Base-by-base conservation (phyloP, 2,329 filamentous ascomycete species). In the Dichotomopilus funicola region DNA sequence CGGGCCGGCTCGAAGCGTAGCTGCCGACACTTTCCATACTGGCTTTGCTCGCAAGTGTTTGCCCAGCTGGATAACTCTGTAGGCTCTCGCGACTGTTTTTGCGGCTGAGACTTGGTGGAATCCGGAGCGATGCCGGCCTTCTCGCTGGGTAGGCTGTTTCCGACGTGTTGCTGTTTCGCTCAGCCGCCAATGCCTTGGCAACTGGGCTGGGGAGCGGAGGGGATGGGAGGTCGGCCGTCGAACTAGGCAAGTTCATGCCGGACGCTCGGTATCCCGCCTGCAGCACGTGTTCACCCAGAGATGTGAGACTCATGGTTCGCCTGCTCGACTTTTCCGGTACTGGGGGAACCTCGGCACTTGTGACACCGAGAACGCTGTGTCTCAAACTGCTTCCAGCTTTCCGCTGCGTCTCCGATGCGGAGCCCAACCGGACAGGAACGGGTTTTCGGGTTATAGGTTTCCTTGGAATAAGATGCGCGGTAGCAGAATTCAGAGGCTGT, bases 81-180 rank as follows among this genome's bases (percentile, higher is more conserved):
- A 67, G 55, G 40, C 61, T 64, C 42, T 71, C 70, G 9, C 65
- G 67, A 54, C 71, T 71, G 36, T 60, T 55, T 38, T 65, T 65
- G 5, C 62, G 67, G 35, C 35, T 67, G 54, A 50, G 61, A 57
- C 55, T 65, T 51, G 69, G 66, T 10, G 67, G 68, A 3, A 69
- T 73, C 47, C 67, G 65, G 10, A 69, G 62, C 11, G 67, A 62
- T 7, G 66, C 60, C 6, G 68, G 66, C 35, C 69, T 72, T 33
- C 72, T 69, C 4, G 68, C 68, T 66, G 77, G 71, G 61, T 72
- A 76, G 34, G 76, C 68, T 0, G 75, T 73, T 0, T 73, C 72
- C 3, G 72, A 68, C 0, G 71, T 70, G 52, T 63, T 72, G 8
- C 67, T 62, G 54, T 66, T 69, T 42, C 64, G 66, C 19, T 61